Evolutionary conservation across 768 basidiomycete species (phyloP).

Genomic region (Leucogyrophana mollusca): DNA sequence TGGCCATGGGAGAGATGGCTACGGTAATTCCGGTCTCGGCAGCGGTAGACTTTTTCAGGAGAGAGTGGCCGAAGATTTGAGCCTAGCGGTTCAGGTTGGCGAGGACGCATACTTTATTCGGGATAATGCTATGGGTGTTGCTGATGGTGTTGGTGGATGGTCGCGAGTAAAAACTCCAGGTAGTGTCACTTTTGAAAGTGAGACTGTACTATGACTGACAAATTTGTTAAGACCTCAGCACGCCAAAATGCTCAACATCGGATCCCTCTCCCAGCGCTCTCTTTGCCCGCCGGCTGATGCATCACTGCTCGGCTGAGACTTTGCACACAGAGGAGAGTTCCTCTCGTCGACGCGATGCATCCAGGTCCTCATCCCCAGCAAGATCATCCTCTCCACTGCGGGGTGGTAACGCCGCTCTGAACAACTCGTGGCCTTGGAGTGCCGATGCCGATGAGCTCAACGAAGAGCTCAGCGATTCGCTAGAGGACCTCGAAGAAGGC

Average conservation of each 20-base stretch:
- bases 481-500: constrained; percentile 70
- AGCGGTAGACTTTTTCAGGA: constrained; percentile 26
- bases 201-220: constrained; percentile 2
- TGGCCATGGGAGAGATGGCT: constrained; percentile 28
- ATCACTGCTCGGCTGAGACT: constrained; percentile 69
- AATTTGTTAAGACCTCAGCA: constrained; percentile 13
- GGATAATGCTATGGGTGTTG: constrained; percentile 88
- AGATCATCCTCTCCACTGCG: constrained; percentile 44
- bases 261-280: constrained; percentile 49
- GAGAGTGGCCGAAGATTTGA: constrained; percentile 30
- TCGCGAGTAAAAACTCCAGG: constrained; percentile 40
- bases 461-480: constrained; percentile 37
- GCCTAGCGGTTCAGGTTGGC: constrained; percentile 75
- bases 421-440: constrained; percentile 29
- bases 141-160: constrained; percentile 97
- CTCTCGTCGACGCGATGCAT: constrained; percentile 19
- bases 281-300: constrained; percentile 82
- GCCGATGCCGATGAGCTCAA: constrained; percentile 41
- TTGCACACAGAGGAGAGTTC: constrained; percentile 10
- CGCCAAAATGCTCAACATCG: constrained; percentile 32
- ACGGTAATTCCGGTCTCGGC: constrained; percentile 10
- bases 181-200: constrained; percentile 16
- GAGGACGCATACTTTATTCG: constrained; percentile 89
- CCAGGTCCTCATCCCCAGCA: constrained; percentile 38
- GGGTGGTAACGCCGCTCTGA: constrained; percentile 25